Conservation (phyloP, 1,284 basidiomycete genomes). For the Cutaneotrichosporon spelunceum region DNA sequence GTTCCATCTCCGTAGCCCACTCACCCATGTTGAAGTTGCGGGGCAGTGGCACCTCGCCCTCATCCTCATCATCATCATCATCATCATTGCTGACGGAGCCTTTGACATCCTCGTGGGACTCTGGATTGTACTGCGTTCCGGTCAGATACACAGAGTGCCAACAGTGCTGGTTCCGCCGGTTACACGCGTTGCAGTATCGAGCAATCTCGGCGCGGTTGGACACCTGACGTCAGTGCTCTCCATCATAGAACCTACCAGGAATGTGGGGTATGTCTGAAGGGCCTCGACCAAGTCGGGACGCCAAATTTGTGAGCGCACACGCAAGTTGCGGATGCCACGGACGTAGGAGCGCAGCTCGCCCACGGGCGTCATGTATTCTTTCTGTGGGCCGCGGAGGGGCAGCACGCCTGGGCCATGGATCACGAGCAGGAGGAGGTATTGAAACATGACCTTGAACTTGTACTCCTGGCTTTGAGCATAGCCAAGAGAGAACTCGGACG, state of each 20-base stretch:
- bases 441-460: constrained; percentile 63
- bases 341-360: constrained; percentile 6
- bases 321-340: constrained; percentile 12
- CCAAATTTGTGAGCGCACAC: constrained; percentile 77
- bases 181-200: constrained; percentile 14
- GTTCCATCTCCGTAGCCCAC: not conserved
- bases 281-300: constrained; percentile 62
- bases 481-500: constrained; percentile 70
- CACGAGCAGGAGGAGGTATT: constrained; percentile 75
- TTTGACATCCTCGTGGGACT: constrained; percentile 2
- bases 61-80: not conserved
- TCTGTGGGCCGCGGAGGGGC: constrained; percentile 27
- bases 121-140: not conserved
- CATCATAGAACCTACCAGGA: constrained; percentile 52
- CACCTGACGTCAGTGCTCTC: constrained; percentile 2
- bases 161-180: constrained; percentile 16
- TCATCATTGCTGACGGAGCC: not conserved
- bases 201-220: not conserved
- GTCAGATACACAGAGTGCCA: not conserved
- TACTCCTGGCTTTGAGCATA: constrained; percentile 58
- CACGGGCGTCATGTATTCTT: constrained; percentile 30
- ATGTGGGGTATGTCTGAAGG: constrained; percentile 64
- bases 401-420: constrained; percentile 51
- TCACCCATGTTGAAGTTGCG: constrained; percentile 8
- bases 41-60: not conserved